A percentile compares a stretch with the other conserved stretches of the same genome.
Conservation (phyloP, 495 filamentous ascomycete species). For the Glutinoglossum americanum region DNA sequence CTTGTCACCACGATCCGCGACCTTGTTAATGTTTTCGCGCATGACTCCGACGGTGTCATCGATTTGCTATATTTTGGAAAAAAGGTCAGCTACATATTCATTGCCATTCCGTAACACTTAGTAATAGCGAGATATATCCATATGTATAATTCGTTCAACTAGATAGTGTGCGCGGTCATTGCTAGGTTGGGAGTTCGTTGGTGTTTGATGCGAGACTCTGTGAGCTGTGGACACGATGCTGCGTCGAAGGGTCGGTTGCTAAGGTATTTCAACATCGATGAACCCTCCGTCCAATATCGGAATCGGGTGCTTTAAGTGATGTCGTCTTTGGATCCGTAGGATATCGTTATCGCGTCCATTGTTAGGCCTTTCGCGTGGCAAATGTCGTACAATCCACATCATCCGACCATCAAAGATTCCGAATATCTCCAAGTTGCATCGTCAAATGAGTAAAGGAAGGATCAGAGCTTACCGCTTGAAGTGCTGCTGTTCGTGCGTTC, state of each 20-base stretch:
- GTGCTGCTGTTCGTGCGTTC: constrained; percentile 43
- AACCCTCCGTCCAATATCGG: background rate
- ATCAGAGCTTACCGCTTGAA: constrained; percentile 54
- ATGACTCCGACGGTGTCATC: constrained; percentile 81
- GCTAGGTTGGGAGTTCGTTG: background rate
- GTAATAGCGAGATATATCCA: background rate
- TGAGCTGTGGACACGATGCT: too few species aligned
- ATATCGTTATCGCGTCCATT: background rate
- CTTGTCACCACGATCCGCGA: constrained; percentile 73
- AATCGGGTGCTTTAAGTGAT: background rate
- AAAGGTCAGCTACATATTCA: background rate
- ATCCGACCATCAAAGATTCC: background rate
- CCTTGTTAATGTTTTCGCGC: constrained; percentile 86
- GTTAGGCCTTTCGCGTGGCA: background rate
- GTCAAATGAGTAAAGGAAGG: background rate
- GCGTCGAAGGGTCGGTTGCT: background rate
- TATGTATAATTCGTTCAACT: background rate
- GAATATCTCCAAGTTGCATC: background rate
- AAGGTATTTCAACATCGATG: background rate
- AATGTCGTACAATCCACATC: background rate
- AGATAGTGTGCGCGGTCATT: background rate
- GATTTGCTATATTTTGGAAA: constrained; percentile 51
- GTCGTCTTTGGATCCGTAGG: background rate
- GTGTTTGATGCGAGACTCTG: background rate
- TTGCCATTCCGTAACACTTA: background rate